These are phyloP conservation scores for Colletotrichum karsti DNA, from an alignment of 2,329 filamentous ascomycete genomes.

Conservation along the genomic window DNA sequence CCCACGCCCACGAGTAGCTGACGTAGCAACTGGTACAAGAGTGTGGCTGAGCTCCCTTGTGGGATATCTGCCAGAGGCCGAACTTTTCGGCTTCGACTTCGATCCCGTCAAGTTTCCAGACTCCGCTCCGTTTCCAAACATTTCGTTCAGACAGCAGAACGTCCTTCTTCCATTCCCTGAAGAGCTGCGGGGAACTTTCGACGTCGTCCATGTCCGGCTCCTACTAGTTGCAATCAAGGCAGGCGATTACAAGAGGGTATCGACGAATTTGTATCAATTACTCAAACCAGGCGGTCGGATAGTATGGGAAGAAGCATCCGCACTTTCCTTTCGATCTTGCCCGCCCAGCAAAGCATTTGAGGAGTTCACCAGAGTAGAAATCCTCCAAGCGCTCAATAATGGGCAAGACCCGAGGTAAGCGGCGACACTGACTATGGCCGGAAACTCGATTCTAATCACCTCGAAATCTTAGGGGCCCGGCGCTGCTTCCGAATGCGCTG, in stretches of 20 bases:
- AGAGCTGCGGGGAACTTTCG: not conserved
- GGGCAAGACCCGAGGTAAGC: not conserved
- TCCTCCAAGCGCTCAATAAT: not conserved
- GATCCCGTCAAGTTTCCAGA: not conserved
- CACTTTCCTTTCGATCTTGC: not conserved
- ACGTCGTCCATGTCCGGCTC: not conserved
- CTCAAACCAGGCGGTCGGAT: not conserved
- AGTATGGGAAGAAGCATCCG: not conserved
- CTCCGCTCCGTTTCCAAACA: not conserved
- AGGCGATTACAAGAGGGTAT: not conserved
- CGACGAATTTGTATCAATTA: not conserved
- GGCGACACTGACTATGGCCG: not conserved
- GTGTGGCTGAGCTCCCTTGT: not conserved
- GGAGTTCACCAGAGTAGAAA: not conserved
- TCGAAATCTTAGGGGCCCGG: not conserved
- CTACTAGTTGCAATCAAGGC: not conserved
- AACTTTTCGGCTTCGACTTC: not conserved
- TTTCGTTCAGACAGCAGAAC: not conserved
- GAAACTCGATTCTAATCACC: not conserved
- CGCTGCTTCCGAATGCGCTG: accelerated
- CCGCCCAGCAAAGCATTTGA: not conserved
- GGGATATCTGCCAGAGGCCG: not conserved
- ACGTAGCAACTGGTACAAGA: not conserved
- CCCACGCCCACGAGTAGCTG: not conserved
- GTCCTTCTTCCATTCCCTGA: not conserved